Percentiles rank a stretch among this genome's conserved stretches.
These are phyloP conservation scores for Aspergillus nidulans DNA, from an alignment of 495 filamentous ascomycete species.

Conservation along the genomic window DNA sequence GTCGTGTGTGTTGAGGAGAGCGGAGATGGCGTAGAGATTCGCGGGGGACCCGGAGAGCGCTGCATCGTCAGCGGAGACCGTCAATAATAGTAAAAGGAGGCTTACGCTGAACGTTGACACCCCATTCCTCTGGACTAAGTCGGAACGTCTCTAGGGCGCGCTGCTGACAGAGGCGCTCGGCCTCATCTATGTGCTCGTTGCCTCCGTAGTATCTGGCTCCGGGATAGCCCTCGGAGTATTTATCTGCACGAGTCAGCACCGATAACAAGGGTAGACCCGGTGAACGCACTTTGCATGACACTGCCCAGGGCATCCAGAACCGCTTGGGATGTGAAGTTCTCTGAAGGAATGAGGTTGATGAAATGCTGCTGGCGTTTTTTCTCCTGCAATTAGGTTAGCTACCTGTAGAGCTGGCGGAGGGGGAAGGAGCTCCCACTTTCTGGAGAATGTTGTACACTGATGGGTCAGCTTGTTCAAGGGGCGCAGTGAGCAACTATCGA, in stretches of 20 bases:
- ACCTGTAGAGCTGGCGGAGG: not conserved
- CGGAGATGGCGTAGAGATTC: slow-evolving; percentile 94
- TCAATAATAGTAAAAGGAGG: not conserved
- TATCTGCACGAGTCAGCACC: slow-evolving; percentile 54
- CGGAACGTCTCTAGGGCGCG: slow-evolving; percentile 84
- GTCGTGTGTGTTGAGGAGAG: slow-evolving; percentile 85
- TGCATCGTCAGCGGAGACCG: slow-evolving; percentile 26
- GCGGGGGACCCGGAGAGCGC: slow-evolving; percentile 93
- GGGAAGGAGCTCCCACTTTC: slow-evolving; percentile 55
- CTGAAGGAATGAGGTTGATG: slow-evolving; percentile 97
- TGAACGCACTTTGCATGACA: slow-evolving; percentile 82
- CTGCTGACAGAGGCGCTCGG: slow-evolving; percentile 84
- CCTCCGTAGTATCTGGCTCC: slow-evolving; percentile 96
- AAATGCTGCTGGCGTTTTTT: slow-evolving; percentile 94
- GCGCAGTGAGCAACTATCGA: slow-evolving; percentile 68
- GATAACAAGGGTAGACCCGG: slow-evolving; percentile 6
- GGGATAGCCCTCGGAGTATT: slow-evolving; percentile 98
- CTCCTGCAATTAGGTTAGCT: slow-evolving; percentile 54
- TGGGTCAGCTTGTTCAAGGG: slow-evolving; percentile 82
- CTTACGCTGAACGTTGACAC: slow-evolving; percentile 94
- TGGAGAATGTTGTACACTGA: slow-evolving; percentile 81
- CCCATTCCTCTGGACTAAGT: slow-evolving; percentile 82
- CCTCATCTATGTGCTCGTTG: slow-evolving; percentile 90
- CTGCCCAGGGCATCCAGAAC: slow-evolving; percentile 95
- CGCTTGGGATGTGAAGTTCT: slow-evolving; percentile 98